Evolutionary conservation across 129 eudicot genomes (phyloP), one percentile per base, ranked within the genome.

Genomic region (Gnaphalium uliginosum): DNA sequence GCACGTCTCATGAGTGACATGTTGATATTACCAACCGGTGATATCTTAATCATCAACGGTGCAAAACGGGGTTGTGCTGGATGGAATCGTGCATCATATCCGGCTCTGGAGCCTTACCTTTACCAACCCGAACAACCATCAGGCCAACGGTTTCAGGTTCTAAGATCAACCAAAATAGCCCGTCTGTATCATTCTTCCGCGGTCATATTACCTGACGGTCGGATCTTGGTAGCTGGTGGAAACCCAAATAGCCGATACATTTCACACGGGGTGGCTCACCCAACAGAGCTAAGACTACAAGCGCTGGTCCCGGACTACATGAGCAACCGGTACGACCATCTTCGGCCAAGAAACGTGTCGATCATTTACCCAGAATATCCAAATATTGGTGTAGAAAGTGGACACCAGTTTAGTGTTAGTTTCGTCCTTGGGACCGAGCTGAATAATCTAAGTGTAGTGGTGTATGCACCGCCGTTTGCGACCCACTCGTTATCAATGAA

Each of bases 111-210:
- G 6, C 97, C 97, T 0, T 85, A 85, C 71, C 90, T 91, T 35
- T 91, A 91, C 81, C 43, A 25, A 29, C 92, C 92, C 1, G 76
- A 62, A 0, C 79, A 66, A 14, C 29, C 68, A 4, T 17, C 33
- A 0, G 84, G 90, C 29, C 68, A 29, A 17, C 65, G 90, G 32
- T 91, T 89, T 60, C 35, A 76, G 4, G 70, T 69, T 23, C 74
- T 86, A 2, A 83, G 39, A 27, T 8, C 84, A 0, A 85, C 96
- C 0, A 85, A 77, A 43, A 77, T 85, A 3, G 83, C 96, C 2
- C 72, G 97, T 17, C 78, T 91, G 92, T 91, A 88, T 33, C 96
- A 91, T 39, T 91, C 97, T 17, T 81, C 97, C 0, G 89, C 97
- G 0, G 67, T 85, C 18, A 74, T 91, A 10, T 22, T 91, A 29